phyloP scores from a whole-genome alignment of 2,329 filamentous ascomycete species.

The Botrytis sinoallii region DNA sequence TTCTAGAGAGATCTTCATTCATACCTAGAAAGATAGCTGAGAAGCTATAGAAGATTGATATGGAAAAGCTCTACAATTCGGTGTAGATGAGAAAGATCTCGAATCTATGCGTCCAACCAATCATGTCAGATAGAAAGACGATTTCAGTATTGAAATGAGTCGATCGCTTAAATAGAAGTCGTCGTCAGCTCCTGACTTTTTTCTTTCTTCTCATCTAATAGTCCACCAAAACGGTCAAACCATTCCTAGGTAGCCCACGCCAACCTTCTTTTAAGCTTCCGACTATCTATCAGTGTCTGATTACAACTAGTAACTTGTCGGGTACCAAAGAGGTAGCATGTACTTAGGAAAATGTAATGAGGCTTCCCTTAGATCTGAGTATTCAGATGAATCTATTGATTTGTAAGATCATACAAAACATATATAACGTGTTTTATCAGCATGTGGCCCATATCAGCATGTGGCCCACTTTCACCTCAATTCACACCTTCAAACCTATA shows the following conservation, averaged over 20 bases:
- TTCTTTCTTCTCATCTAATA: background rate
- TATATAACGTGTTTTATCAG: no score
- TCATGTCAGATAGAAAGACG: background rate
- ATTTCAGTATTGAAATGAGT: background rate
- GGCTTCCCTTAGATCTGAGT: background rate
- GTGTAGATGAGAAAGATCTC: background rate
- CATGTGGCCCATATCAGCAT: no score
- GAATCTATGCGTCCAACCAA: background rate
- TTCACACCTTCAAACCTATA: no score
- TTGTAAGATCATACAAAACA: no score
- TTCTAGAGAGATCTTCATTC: background rate
- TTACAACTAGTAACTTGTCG: background rate
- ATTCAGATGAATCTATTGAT: background rate
- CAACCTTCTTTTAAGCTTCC: background rate
- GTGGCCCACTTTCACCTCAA: no score
- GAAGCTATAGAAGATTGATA: background rate
- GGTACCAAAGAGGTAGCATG: background rate
- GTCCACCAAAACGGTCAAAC: background rate
- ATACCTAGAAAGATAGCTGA: background rate
- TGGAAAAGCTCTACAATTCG: background rate
- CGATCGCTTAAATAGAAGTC: constrained; percentile 6
- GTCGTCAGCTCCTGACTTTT: constrained; percentile 10
- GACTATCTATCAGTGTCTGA: background rate
- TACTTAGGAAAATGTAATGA: background rate
- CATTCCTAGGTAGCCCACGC: background rate